Conservation (phyloP, 164 flowering plant genomes). For the Saururus chinensis region DNA sequence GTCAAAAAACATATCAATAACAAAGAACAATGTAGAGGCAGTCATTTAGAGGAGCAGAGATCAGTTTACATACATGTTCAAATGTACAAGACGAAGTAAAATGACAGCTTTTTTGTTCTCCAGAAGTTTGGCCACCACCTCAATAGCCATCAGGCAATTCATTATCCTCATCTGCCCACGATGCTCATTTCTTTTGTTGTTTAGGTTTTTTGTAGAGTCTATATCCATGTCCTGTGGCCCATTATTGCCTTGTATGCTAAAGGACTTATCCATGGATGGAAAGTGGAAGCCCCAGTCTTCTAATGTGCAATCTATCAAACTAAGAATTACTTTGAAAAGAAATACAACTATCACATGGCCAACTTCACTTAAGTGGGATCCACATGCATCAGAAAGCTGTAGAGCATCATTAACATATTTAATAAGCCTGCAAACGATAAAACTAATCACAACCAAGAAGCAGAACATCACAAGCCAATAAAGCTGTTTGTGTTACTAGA, state of each 20-base stretch:
- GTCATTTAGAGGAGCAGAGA: background rate
- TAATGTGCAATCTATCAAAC: constrained; percentile 53
- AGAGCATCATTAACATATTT: constrained; percentile 53
- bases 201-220: constrained; percentile 22
- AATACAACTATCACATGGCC: constrained; percentile 54
- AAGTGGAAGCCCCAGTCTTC: constrained; percentile 63
- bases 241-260: constrained; percentile 24
- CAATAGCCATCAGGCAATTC: constrained; percentile 52
- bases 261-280: constrained; percentile 22
- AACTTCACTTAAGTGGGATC: constrained; percentile 33
- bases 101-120: constrained; percentile 37
- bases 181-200: constrained; percentile 28
- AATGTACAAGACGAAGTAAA: constrained; percentile 45
- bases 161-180: constrained; percentile 35
- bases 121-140: constrained; percentile 47
- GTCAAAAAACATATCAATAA: background rate
- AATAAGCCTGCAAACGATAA: constrained; percentile 47
- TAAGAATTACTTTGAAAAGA: constrained; percentile 36
- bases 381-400: constrained; percentile 42
- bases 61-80: constrained; percentile 36
- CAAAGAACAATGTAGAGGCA: background rate
- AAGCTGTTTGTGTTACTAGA: too few relatives aligned
- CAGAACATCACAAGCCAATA: background rate
- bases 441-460: constrained; percentile 2
- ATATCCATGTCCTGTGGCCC: constrained; percentile 46